A percentile compares a stretch with the other conserved stretches of the same genome.
Conservation (phyloP, 768 basidiomycete species). For the Lactarius psammicola region DNA sequence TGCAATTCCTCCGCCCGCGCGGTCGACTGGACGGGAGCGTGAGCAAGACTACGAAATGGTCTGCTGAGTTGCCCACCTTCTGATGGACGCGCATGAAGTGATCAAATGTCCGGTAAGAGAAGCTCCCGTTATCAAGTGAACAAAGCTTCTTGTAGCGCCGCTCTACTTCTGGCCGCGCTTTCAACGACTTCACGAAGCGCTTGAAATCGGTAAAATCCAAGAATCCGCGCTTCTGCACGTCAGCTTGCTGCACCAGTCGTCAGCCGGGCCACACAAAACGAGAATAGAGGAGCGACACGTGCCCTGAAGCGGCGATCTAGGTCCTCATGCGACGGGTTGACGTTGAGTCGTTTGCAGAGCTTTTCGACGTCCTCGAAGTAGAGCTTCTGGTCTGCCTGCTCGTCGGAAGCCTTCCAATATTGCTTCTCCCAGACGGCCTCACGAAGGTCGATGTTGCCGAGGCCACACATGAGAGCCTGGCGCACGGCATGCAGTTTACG, state of each 20-base stretch:
- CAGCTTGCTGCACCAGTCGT: slow-evolving; percentile 53
- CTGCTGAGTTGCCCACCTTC: slow-evolving; percentile 44
- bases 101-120: slow-evolving; percentile 44
- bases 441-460: slow-evolving; percentile 60
- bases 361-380: slow-evolving; percentile 70
- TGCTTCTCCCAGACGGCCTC: slow-evolving; percentile 76
- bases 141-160: slow-evolving; percentile 51
- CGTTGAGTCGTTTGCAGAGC: slow-evolving; percentile 69
- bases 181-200: slow-evolving; percentile 76
- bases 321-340: slow-evolving; percentile 53
- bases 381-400: slow-evolving; percentile 57
- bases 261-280: background rate
- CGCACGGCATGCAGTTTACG: slow-evolving; percentile 62
- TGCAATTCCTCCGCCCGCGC: slow-evolving; percentile 35
- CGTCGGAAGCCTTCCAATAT: slow-evolving; percentile 76
- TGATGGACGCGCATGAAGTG: slow-evolving; percentile 53
- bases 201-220: slow-evolving; percentile 82
- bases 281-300: slow-evolving; percentile 5
- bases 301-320: slow-evolving; percentile 61
- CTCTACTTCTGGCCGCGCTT: slow-evolving; percentile 81
- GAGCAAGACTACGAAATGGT: slow-evolving; percentile 32
- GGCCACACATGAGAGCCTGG: slow-evolving; percentile 66
- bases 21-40: slow-evolving; percentile 33
- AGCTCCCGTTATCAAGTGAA: slow-evolving; percentile 35
- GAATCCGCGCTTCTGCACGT: slow-evolving; percentile 50